Evolutionary conservation across 2,329 filamentous ascomycete genomes (phyloP).

Genomic region (Basipetospora chlamydospora): DNA sequence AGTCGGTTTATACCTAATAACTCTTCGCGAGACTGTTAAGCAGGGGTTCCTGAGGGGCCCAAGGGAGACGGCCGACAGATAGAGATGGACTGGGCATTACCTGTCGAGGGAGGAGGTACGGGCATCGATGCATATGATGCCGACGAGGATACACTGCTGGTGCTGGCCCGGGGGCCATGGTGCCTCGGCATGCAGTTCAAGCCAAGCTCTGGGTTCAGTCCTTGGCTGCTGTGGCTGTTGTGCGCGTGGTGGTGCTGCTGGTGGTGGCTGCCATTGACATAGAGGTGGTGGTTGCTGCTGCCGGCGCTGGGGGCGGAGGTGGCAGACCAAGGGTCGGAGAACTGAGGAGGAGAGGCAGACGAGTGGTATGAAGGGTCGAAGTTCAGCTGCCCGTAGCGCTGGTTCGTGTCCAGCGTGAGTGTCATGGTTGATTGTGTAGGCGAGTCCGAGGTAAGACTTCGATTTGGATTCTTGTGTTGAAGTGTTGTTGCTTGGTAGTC

Average conservation of each 20-base stretch:
- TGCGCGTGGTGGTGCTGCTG: conserved; percentile 8
- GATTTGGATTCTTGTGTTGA: conserved; percentile 8
- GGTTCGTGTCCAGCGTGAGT: conserved; percentile 86
- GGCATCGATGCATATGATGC: conserved; percentile 59
- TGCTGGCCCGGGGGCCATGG: conserved; percentile 34
- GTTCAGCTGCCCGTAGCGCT: conserved; percentile 63
- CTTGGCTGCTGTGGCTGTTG: conserved; percentile 1
- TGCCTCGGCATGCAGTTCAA: conserved; percentile 32
- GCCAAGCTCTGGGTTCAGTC: conserved; percentile 41
- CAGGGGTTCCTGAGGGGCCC: conserved; percentile 53
- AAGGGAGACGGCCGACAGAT: conserved; percentile 17
- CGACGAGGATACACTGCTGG: conserved; percentile 41
- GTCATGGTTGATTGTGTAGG: conserved; percentile 48
- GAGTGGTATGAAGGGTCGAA: conserved; percentile 59
- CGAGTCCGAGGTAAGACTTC: conserved; percentile 6
- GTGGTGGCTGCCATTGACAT: conserved; percentile 26
- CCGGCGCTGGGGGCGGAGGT: conserved; percentile 35
- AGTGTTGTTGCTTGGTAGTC: conserved; percentile 7
- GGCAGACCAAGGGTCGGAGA: conserved; percentile 80
- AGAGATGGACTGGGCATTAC: conserved; percentile 35
- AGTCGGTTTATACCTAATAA: conserved; percentile 54
- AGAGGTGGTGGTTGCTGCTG: conserved; percentile 52
- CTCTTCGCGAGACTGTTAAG: conserved; percentile 55
- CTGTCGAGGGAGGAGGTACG: conserved; percentile 59
- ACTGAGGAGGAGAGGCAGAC: conserved; percentile 47